Conservation (phyloP, 306 rosid genomes). For the Gastrolobium bilobum region DNA sequence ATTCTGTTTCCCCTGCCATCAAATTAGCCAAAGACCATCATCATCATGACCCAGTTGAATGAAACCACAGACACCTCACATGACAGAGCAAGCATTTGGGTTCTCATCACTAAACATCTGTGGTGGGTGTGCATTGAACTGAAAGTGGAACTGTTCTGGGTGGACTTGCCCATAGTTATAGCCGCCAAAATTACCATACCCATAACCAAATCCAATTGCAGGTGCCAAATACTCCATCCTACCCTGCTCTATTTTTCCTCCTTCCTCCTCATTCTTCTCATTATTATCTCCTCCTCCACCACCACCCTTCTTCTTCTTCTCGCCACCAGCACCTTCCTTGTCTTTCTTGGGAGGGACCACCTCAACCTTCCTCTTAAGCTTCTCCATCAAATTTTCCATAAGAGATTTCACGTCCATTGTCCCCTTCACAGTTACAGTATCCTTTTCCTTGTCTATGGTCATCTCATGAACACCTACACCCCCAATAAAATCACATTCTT, state of each 20-base stretch:
- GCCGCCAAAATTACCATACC: background rate
- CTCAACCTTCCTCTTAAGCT: constrained; percentile 72
- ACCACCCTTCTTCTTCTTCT: constrained; percentile 52
- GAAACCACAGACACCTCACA: constrained; percentile 51
- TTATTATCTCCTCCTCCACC: constrained; percentile 37
- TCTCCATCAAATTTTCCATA: constrained; percentile 56
- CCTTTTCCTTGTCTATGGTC: constrained; percentile 73
- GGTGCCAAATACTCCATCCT: constrained; percentile 49
- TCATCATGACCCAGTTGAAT: constrained; percentile 25
- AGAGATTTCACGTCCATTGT: constrained; percentile 78
- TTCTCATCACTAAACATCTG: constrained; percentile 92
- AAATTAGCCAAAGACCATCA: constrained; percentile 20
- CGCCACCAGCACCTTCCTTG: constrained; percentile 47
- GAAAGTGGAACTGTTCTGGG: constrained; percentile 53
- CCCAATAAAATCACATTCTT: background rate
- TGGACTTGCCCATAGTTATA: constrained; percentile 46
- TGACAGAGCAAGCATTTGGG: constrained; percentile 85
- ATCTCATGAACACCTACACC: constrained; percentile 63
- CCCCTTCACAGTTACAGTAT: constrained; percentile 70
- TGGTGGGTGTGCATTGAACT: constrained; percentile 61
- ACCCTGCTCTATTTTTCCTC: constrained; percentile 34
- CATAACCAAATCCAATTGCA: constrained; percentile 41
- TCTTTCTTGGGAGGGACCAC: constrained; percentile 80
- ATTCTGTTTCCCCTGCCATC: background rate
- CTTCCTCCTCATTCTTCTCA: constrained; percentile 41